Evolutionary conservation across 2,329 filamentous ascomycete genomes (phyloP).

Genomic region (Beauveria brongniartii): DNA sequence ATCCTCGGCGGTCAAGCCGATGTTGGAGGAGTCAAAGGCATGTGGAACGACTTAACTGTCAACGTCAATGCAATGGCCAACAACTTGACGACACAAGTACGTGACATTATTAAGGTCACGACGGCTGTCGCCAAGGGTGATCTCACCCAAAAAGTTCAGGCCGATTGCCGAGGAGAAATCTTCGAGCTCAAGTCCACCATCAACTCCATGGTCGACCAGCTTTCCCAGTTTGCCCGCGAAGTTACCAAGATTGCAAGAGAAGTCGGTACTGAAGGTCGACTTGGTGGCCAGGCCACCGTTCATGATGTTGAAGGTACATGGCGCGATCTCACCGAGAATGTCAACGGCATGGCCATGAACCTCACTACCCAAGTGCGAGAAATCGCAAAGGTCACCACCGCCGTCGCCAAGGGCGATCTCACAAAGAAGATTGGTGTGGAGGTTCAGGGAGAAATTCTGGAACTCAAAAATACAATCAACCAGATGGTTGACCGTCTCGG

Average conservation of each 20-base stretch:
- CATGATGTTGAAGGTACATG: slow-evolving; percentile 96
- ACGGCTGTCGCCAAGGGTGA: slow-evolving; percentile 74
- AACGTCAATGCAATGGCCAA: slow-evolving; percentile 87
- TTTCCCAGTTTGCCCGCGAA: slow-evolving; percentile 93
- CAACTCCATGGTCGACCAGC: slow-evolving; percentile 97
- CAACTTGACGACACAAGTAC: slow-evolving; percentile 79
- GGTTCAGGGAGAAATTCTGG: slow-evolving; percentile 86
- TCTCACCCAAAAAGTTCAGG: slow-evolving; percentile 92
- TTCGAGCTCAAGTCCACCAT: slow-evolving; percentile 95
- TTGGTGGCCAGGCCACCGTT: slow-evolving; percentile 91
- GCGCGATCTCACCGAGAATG: slow-evolving; percentile 89
- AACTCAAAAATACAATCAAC: slow-evolving; percentile 96
- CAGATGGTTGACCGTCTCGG: slow-evolving; percentile 97
- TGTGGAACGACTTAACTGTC: slow-evolving; percentile 82
- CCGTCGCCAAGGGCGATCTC: slow-evolving; percentile 87
- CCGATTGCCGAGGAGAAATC: slow-evolving; percentile 85
- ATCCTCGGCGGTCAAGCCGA: slow-evolving; percentile 76
- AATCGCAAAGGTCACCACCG: slow-evolving; percentile 93
- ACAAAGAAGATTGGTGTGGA: slow-evolving; percentile 95
- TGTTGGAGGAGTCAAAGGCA: slow-evolving; percentile 76
- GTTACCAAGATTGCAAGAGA: slow-evolving; percentile 95
- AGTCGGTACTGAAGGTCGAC: slow-evolving; percentile 88
- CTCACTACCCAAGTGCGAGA: slow-evolving; percentile 95
- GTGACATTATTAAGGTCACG: slow-evolving; percentile 83
- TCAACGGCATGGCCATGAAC: slow-evolving; percentile 99